Percentiles rank a stretch among this genome's conserved stretches.
Evolutionary conservation across 345 rosid species (phyloP).

Genomic region (Eutrema japonicum): DNA sequence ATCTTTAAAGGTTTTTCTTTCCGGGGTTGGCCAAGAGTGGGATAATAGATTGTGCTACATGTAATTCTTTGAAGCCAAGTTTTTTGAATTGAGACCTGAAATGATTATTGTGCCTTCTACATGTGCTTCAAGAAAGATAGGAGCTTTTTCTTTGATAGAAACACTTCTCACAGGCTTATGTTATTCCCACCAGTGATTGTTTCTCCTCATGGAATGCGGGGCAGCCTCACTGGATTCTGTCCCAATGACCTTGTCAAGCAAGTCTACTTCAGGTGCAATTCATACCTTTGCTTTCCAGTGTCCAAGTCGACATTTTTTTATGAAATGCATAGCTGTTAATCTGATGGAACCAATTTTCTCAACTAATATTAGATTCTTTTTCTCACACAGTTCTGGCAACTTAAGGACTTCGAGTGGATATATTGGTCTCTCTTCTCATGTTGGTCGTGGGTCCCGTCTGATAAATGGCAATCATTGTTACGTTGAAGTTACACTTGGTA

Average conservation of each 20-base stretch:
- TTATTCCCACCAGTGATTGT: conserved; percentile 70
- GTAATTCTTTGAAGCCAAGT: background rate
- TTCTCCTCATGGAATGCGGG: conserved; percentile 98
- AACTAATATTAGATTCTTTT: conserved; percentile 30
- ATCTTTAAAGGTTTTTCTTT: conserved; percentile 19
- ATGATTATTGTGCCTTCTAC: conserved; percentile 10
- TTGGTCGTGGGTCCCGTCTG: conserved; percentile 65
- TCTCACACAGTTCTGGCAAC: conserved; percentile 62
- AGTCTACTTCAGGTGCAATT: conserved; percentile 72
- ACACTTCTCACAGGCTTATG: conserved; percentile 38
- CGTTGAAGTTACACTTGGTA: conserved; percentile 89
- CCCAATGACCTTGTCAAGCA: conserved; percentile 95
- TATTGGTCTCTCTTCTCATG: conserved; percentile 69
- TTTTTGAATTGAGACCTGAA: conserved; percentile 16
- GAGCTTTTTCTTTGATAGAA: conserved; percentile 32
- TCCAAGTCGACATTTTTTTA: conserved; percentile 5
- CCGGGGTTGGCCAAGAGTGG: conserved; percentile 17
- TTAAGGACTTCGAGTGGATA: conserved; percentile 60
- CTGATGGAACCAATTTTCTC: conserved; percentile 21
- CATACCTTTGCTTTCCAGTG: conserved; percentile 6
- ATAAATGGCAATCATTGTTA: conserved; percentile 70
- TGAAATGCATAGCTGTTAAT: conserved; percentile 15
- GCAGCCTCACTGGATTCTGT: conserved; percentile 88
- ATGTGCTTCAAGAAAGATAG: conserved; percentile 31
- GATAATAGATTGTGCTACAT: conserved; percentile 20